Base-by-base conservation (phyloP, 768 basidiomycete genomes). In the Mycena galopus region DNA sequence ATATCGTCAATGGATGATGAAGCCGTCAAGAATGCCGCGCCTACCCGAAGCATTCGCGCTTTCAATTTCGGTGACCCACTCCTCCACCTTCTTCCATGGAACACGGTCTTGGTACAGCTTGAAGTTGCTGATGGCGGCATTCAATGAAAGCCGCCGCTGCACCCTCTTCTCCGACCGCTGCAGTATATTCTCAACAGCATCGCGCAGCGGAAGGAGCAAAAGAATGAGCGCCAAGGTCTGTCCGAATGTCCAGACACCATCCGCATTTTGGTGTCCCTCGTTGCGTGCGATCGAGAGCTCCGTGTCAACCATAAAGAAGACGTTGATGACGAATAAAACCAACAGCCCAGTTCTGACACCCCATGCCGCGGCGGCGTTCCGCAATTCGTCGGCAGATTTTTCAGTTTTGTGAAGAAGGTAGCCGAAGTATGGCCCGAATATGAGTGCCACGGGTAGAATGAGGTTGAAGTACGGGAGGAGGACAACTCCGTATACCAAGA, bases 231-330 rank as follows among this genome's bases (percentile, higher is more conserved):
- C 56, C 32, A 58, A 19, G 1, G 56, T 58, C 33, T 58, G 32
- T 16, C 56, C 56, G 9, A 58, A 32, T n/a, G 56, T 33, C 56
- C 32, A 58, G 30, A 33, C 3, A 12, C 30, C 17, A 58, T 58
- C 32, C 32, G 33, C 32, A 19, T 35, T 33, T 27, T 58, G 56
- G 12, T 4, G 56, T 21, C 32, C 17, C 30, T 58, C 56, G 32
- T 58, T 58, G 9, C n/a, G 56, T 23, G 56, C 32, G 1, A 58
- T 58, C 0, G 56, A 58, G 6, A 58, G 47, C 44, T 69, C 72
- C 19, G 61, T 73, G 62, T 69, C 57, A 32, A 64, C 57, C 2
- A 73, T 61, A 53, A 69, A 53, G n/a, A 62, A 0, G 32, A 56
- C 35, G 30, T 63, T 69, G 32, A 65, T 63, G 42, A 58, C 9